A percentile compares a stretch with the other conserved stretches of the same genome.
Evolutionary conservation across 1,284 basidiomycete genomes (phyloP).

Genomic region (Pyrrhoderma noxium): DNA sequence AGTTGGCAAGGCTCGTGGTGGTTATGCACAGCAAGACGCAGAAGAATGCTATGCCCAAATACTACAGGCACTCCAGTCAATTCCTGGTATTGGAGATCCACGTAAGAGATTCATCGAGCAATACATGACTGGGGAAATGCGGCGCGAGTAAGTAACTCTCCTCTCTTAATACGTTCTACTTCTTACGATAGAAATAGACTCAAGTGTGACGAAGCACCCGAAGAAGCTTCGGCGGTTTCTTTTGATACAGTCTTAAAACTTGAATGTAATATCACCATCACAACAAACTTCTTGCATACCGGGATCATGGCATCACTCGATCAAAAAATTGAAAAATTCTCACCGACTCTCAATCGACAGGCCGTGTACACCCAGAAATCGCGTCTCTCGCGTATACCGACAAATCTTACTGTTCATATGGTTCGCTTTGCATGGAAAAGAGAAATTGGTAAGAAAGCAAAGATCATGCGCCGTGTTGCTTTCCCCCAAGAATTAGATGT

Average conservation of each 20-base stretch:
- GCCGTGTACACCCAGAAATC: conserved; percentile 83
- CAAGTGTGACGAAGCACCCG: conserved; percentile 73
- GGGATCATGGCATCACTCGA: conserved; percentile 84
- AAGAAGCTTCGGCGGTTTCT: conserved; percentile 62
- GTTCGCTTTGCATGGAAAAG: conserved; percentile 93
- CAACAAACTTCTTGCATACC: conserved; percentile 85
- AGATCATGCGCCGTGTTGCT: conserved; percentile 66
- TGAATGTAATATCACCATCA: conserved; percentile 84
- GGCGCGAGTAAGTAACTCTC: conserved; percentile 59
- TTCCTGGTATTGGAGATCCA: conserved; percentile 33
- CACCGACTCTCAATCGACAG: conserved; percentile 70
- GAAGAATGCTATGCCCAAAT: conserved; percentile 92
- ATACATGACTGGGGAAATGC: conserved; percentile 78
- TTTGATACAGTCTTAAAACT: conserved; percentile 81
- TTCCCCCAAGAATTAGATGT: conserved; percentile 87
- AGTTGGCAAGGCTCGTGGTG: conserved; percentile 40
- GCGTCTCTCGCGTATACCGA: conserved; percentile 77
- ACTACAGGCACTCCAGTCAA: conserved; percentile 68
- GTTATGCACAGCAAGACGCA: conserved; percentile 93
- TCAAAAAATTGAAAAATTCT: conserved; percentile 82
- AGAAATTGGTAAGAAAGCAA: conserved; percentile 87
- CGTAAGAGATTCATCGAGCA: conserved; percentile 69
- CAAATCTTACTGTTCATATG: conserved; percentile 86
- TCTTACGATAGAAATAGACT: conserved; percentile 38
- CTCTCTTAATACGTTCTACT: conserved; percentile 10